A percentile compares a stretch with the other conserved stretches of the same genome.
Evolutionary conservation across 2,329 filamentous ascomycete genomes (phyloP).

Genomic region (Chrysoporthe austroafricana): DNA sequence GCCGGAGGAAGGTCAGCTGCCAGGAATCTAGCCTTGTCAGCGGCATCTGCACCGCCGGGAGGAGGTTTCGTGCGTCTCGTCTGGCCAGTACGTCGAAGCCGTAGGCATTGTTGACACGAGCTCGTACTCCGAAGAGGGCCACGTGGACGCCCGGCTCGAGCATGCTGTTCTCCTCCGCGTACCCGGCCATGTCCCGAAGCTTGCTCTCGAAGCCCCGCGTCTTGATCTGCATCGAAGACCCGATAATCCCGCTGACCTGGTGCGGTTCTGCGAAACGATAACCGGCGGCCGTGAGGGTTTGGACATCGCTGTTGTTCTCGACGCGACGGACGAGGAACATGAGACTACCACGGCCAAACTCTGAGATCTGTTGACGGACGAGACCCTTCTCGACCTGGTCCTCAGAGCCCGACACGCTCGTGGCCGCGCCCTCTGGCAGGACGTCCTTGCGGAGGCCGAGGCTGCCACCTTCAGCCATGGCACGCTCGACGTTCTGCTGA

Average conservation of each 20-base stretch:
- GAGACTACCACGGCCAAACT: conserved; percentile 73
- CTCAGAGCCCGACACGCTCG: conserved; percentile 29
- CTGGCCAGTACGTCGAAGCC: conserved; percentile 68
- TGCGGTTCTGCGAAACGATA: conserved; percentile 76
- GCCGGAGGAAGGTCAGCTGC: conserved; percentile 58
- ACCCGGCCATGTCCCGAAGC: conserved; percentile 67
- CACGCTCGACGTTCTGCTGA: conserved; percentile 19
- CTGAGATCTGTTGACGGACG: conserved; percentile 30
- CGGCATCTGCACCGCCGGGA: conserved; percentile 62
- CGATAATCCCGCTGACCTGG: conserved; percentile 70
- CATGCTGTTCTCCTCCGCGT: conserved; percentile 51
- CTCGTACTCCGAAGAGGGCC: conserved; percentile 61
- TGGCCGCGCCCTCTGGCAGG: conserved; percentile 26
- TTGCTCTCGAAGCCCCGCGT: conserved; percentile 62
- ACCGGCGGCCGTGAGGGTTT: conserved; percentile 69
- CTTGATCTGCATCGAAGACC: conserved; percentile 75
- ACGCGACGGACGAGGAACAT: conserved; percentile 77
- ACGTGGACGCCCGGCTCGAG: conserved; percentile 59
- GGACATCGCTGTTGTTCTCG: conserved; percentile 59
- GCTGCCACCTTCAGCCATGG: conserved; percentile 22
- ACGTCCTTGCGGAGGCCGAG: conserved; percentile 22
- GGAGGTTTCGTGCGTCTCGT: conserved; percentile 58
- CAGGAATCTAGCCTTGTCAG: conserved; percentile 56
- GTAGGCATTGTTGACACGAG: conserved; percentile 49
- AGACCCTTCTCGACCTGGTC: conserved; percentile 48